Evolutionary conservation across 2,329 filamentous ascomycete genomes (phyloP).

Genomic region (Pseudogymnoascus verrucosus): DNA sequence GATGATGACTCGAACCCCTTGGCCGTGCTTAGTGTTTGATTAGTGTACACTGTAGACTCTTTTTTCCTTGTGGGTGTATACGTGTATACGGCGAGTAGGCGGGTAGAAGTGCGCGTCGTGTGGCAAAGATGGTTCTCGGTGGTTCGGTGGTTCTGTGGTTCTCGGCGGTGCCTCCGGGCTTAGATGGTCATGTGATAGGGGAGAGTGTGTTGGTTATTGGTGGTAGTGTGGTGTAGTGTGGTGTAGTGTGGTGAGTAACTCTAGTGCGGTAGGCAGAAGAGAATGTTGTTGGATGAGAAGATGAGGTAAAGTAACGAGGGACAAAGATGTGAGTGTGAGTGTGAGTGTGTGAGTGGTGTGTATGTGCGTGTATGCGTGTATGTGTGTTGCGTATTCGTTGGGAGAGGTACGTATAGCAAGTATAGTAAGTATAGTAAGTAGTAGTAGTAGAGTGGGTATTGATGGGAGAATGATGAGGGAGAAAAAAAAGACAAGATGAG

Average conservation of each 20-base stretch:
- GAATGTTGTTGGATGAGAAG: background rate
- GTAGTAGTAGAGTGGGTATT: background rate
- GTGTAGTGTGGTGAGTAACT: background rate
- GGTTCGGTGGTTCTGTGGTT: background rate
- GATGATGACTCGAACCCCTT: constrained; percentile 6
- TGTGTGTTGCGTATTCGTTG: background rate
- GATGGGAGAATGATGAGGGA: background rate
- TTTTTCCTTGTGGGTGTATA: background rate
- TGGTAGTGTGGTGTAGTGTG: background rate
- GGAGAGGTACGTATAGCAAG: background rate
- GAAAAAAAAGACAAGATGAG: background rate
- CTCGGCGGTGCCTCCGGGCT: background rate
- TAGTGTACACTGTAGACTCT: background rate
- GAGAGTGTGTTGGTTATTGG: background rate
- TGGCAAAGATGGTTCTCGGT: background rate
- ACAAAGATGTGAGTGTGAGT: background rate
- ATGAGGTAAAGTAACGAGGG: background rate
- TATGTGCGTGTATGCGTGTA: too few relatives aligned
- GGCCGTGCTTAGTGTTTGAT: background rate
- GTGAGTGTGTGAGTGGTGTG: too few relatives aligned
- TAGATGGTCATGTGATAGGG: background rate
- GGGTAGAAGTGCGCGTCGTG: background rate
- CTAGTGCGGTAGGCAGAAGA: background rate
- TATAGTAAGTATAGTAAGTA: background rate
- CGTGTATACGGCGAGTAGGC: background rate